Evolutionary conservation across 371 early-diverging fungal species (phyloP).

Genomic region (Mortierella sp.): DNA sequence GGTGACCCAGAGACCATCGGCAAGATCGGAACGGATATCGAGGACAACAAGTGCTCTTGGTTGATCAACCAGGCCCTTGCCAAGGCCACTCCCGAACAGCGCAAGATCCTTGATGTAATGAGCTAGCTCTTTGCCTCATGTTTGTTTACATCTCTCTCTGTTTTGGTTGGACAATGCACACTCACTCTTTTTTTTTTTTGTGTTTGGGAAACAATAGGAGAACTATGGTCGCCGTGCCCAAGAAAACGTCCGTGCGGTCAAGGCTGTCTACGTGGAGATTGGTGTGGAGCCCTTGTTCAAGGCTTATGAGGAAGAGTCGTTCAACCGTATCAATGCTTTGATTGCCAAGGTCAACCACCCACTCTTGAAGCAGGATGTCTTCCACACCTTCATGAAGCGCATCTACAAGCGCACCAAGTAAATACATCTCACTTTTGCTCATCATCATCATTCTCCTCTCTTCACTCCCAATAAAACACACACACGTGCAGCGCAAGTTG

Average conservation of each 20-base stretch:
- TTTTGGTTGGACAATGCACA: no score
- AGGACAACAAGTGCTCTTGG: slow-evolving; percentile 99
- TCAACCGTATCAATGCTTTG: slow-evolving; percentile 72
- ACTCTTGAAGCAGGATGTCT: slow-evolving; percentile 81
- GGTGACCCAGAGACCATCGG: slow-evolving; percentile 92
- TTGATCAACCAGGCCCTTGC: slow-evolving; percentile 91
- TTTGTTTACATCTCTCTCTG: slow-evolving; percentile 5
- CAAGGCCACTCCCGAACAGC: slow-evolving; percentile 81
- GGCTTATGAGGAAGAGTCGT: slow-evolving; percentile 88
- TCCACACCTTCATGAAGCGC: slow-evolving; percentile 90
- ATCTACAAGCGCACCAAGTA: slow-evolving; percentile 93
- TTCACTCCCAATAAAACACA: not conserved
- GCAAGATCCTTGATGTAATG: slow-evolving; percentile 84
- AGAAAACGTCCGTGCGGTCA: slow-evolving; percentile 81
- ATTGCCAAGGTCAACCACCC: slow-evolving; percentile 81
- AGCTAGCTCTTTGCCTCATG: not conserved
- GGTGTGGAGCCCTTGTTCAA: slow-evolving; percentile 81
- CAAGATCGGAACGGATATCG: slow-evolving; percentile 98
- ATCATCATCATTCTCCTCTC: not conserved
- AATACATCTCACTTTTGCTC: slow-evolving; percentile 5
- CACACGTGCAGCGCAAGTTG: not conserved
- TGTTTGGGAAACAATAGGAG: slow-evolving; percentile 54
- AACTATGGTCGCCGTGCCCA: slow-evolving; percentile 91
- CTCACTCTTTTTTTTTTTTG: no score
- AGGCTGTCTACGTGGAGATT: slow-evolving; percentile 84